Base-by-base conservation (phyloP, 805 yeast genomes). In the Pichia manshurica region DNA sequence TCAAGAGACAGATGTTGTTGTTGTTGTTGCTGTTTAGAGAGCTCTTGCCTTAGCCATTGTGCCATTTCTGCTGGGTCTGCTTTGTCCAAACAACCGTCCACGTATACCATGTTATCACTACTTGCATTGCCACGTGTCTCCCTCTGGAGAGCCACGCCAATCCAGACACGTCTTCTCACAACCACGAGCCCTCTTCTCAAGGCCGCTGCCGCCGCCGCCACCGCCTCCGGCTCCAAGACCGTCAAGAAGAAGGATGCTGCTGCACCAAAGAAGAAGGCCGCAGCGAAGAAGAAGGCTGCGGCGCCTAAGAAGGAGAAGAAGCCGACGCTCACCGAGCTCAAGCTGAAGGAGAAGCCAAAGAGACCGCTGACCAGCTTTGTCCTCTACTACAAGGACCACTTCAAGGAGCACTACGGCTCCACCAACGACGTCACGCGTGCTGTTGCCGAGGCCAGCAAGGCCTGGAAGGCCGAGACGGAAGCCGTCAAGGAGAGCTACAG, bases 381-480 rank as follows among this genome's bases (percentile, higher is more conserved):
- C 1, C 29, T 51, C 4, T 61, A 52, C 39, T 33, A 47, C 39
- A 51, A 51, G 33, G 60, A 55, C 5, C 45, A 51, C 20, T 54
- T 40, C 32, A 40, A 46, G 8, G 8, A 39, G 37, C 16, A 39
- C 39, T 20, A 45, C 43, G 17, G 42, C 39, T 9, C 45, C 36
- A 35, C 45, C 42, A 29, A 46, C 23, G 6, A 34, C 10, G 47
- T 55, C 16, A 39, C 48, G 16, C 40, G 16, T 6, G 45, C 45
- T 15, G 39, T 56, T n/a, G 29, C 43, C 12, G 44, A 22, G 23
- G 35, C 42, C 15, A 41, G 59, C 16, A 33, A 46, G 20, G 53
- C 52, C 37, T 61, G 64, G 65, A 54, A 49, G 21, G 19, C 12
- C 3, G 55, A 55, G 25, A 22, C 64, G 5, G 53, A 48, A 6